Conservation (phyloP, 2,329 filamentous ascomycete genomes). For the Emmonsia crescens region DNA sequence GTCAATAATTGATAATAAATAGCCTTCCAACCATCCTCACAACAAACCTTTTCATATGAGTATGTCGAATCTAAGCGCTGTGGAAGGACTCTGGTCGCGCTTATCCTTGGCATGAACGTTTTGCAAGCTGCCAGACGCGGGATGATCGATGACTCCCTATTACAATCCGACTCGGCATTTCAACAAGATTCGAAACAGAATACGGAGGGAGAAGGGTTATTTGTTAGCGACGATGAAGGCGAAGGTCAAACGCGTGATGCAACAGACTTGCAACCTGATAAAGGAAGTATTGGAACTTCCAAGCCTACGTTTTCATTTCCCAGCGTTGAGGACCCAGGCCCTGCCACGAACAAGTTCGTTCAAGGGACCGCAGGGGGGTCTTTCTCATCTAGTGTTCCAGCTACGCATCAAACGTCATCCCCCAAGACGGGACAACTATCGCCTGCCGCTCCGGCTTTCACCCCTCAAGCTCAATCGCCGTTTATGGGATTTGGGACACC, state of each 20-base stretch:
- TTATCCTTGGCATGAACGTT: slow-evolving; percentile 47
- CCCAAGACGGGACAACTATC: slow-evolving; percentile 6
- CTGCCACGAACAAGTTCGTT: too few species aligned
- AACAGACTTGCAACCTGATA: slow-evolving; percentile 11
- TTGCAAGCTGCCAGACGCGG: slow-evolving; percentile 39
- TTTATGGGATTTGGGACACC: neutral
- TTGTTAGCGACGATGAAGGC: slow-evolving; percentile 27
- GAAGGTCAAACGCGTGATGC: slow-evolving; percentile 19
- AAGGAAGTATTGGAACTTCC: slow-evolving; percentile 5
- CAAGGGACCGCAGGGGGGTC: neutral
- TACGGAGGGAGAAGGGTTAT: slow-evolving; percentile 28
- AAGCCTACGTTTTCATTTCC: neutral
- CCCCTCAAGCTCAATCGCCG: slow-evolving; percentile 4
- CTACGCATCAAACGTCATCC: neutral
- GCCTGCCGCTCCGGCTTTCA: slow-evolving; percentile 10
- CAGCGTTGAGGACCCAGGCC: neutral
- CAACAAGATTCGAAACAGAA: slow-evolving; percentile 18
- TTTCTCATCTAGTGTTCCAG: neutral
- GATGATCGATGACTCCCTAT: slow-evolving; percentile 37
- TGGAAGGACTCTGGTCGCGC: slow-evolving; percentile 43
- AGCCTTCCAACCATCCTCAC: slow-evolving; percentile 36
- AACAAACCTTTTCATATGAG: slow-evolving; percentile 43
- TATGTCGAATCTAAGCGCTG: slow-evolving; percentile 50
- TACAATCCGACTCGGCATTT: slow-evolving; percentile 19
- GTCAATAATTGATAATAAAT: slow-evolving; percentile 14